Percentiles rank a stretch among this genome's conserved stretches.
Conservation (phyloP, 1,284 basidiomycete species). For the Kwoniella shivajii region DNA sequence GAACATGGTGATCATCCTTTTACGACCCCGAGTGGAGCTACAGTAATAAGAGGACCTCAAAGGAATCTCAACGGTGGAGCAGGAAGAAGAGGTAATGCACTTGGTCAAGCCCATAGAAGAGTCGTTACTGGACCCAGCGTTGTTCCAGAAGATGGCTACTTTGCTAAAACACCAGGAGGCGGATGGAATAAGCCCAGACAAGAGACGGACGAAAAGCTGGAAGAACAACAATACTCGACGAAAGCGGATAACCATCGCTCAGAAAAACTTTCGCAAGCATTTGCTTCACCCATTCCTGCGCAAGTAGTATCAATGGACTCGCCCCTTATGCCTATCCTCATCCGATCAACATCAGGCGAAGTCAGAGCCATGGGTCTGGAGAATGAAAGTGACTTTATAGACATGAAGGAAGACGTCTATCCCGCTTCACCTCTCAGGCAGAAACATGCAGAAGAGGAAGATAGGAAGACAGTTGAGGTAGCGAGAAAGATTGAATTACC, state of each 20-base stretch:
- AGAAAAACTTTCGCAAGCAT: too few species aligned
- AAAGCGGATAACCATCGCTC: neutral
- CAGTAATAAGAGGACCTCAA: constrained; percentile 16
- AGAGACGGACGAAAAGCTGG: neutral
- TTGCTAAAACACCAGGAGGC: constrained; percentile 5
- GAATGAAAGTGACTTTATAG: constrained; percentile 13
- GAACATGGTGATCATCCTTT: constrained; percentile 3
- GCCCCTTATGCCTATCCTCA: constrained; percentile 18
- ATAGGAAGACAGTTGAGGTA: constrained; percentile 8
- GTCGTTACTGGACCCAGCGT: constrained; percentile 33
- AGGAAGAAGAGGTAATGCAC: constrained; percentile 2
- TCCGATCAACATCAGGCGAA: constrained; percentile 15
- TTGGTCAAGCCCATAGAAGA: constrained; percentile 37
- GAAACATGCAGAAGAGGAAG: neutral
- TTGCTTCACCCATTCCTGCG: neutral
- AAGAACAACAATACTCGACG: neutral
- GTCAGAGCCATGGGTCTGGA: constrained; percentile 1
- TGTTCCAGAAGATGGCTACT: constrained; percentile 1
- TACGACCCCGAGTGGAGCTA: constrained; percentile 9
- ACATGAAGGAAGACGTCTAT: constrained; percentile 18
- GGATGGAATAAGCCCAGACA: neutral
- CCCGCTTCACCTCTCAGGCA: constrained; percentile 7
- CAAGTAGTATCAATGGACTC: constrained; percentile 10
- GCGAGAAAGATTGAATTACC: constrained; percentile 11
- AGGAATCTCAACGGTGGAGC: constrained; percentile 7